Conservation (phyloP, 352 stramenopile species). For the Phytophthora nicotianae region DNA sequence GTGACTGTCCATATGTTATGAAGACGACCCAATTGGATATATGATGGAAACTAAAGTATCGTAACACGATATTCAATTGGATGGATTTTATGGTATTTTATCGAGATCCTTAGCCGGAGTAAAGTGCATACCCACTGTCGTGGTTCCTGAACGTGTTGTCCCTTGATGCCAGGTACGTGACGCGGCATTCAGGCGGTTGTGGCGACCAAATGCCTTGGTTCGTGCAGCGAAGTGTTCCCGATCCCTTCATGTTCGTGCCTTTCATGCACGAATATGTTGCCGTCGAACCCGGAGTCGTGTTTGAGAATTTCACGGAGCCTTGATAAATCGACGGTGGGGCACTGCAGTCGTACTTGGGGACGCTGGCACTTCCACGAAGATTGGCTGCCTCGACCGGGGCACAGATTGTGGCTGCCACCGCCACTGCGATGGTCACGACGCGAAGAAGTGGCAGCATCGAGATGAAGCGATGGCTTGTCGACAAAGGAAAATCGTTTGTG, state of each 20-base stretch:
- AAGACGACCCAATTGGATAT: constrained; percentile 5
- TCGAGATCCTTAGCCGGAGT: constrained; percentile 46
- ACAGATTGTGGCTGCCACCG: background rate
- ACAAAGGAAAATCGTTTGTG: constrained; percentile 16
- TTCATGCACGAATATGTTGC: constrained; percentile 51
- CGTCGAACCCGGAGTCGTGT: constrained; percentile 36
- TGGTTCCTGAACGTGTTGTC: constrained; percentile 67
- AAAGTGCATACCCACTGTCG: constrained; percentile 56
- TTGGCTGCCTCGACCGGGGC: constrained; percentile 18
- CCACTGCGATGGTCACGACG: background rate
- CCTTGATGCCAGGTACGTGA: constrained; percentile 46
- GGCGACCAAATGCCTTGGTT: constrained; percentile 47
- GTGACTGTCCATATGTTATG: too few relatives aligned
- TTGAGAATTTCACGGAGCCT: constrained; percentile 46
- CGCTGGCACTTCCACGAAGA: constrained; percentile 27
- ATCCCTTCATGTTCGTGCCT: constrained; percentile 44
- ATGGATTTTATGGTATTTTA: background rate
- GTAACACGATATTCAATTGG: constrained; percentile 26
- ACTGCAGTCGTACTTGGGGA: constrained; percentile 24
- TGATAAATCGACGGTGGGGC: constrained; percentile 44
- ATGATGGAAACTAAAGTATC: constrained; percentile 26
- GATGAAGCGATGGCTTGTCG: constrained; percentile 2
- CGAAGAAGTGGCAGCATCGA: constrained; percentile 14
- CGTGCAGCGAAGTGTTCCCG: constrained; percentile 38
- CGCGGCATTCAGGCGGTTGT: constrained; percentile 41